phyloP scores from a whole-genome alignment of 2,329 filamentous ascomycete genomes.

The Fusarium denticulatum region DNA sequence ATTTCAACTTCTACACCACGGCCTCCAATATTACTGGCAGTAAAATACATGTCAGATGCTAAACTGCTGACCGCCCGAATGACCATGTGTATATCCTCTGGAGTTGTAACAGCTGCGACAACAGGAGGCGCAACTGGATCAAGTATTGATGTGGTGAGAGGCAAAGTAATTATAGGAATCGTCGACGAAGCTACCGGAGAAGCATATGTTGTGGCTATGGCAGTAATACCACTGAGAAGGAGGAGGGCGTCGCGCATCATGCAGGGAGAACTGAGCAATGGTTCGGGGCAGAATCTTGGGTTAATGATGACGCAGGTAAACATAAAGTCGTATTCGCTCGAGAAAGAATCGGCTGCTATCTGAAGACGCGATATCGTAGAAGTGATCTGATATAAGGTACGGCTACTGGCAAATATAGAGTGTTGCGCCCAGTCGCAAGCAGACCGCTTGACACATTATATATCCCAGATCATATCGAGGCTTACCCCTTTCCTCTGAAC shows the following conservation, averaged over 20 bases:
- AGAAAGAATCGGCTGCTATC: background rate
- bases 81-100: background rate
- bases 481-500: background rate
- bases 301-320: background rate
- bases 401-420: background rate
- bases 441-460: background rate
- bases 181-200: background rate
- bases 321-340: background rate
- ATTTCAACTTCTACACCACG: constrained; percentile 4
- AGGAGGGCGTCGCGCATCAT: constrained; percentile 6
- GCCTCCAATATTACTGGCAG: background rate
- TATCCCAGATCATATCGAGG: background rate
- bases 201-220: background rate
- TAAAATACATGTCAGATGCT: background rate
- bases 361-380: background rate
- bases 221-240: background rate
- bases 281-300: too few relatives aligned
- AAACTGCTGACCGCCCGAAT: background rate
- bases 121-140: background rate
- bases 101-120: background rate
- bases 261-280: background rate
- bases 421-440: too few relatives aligned
- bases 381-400: background rate
- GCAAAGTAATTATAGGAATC: background rate
- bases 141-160: background rate